phyloP scores from a whole-genome alignment of 345 rosid species.

The Citrus reticulata region DNA sequence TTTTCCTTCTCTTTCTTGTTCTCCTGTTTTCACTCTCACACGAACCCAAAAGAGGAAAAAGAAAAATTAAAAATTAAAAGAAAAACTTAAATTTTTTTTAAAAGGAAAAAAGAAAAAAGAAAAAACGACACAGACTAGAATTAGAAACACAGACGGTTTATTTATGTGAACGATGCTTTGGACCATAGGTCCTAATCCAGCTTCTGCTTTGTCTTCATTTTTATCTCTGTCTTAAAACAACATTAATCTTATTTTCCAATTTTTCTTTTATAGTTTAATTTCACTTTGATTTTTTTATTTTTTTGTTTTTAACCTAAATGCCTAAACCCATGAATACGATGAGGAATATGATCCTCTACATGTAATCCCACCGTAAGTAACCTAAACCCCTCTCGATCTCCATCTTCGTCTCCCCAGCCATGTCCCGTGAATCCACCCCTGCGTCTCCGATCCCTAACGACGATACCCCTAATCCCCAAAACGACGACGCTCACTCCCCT shows the following conservation, averaged over 20 bases:
- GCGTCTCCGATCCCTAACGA: slow-evolving; percentile 41
- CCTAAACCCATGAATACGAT: slow-evolving; percentile 5
- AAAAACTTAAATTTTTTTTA: not conserved
- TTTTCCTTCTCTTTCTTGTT: not conserved
- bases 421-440: slow-evolving; percentile 53
- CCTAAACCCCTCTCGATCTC: slow-evolving; percentile 48
- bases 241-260: no score
- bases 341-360: slow-evolving; percentile 19
- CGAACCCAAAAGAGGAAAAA: no score
- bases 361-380: slow-evolving; percentile 32
- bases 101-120: not conserved
- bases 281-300: no score
- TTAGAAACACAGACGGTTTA: not conserved
- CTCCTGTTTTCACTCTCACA: not conserved
- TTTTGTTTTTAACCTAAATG: slow-evolving; percentile 15
- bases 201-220: not conserved
- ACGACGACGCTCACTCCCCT: slow-evolving; percentile 23
- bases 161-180: slow-evolving; percentile 19
- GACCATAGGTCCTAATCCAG: slow-evolving; percentile 23
- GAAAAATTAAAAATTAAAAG: no score
- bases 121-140: not conserved
- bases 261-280: no score
- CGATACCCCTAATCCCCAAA: slow-evolving; percentile 31
- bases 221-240: not conserved
- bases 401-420: slow-evolving; percentile 12